Evolutionary conservation across 75 land plant species (phyloP), one percentile per base, ranked within the genome.

Genomic region (Picea sitchensis): DNA sequence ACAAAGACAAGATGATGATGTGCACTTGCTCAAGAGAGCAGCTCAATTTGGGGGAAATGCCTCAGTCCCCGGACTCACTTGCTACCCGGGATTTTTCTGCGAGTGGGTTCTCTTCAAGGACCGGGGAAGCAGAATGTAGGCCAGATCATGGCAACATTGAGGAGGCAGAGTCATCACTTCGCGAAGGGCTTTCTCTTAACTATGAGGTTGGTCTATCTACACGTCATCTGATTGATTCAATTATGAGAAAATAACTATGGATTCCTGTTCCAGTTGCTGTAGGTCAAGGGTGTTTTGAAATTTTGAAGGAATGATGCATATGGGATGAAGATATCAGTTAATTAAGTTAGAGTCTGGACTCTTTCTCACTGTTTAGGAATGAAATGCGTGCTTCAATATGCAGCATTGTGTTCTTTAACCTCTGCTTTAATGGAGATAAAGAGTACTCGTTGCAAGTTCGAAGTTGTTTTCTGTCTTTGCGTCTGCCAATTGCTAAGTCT

Each of bases 141-240:
- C 85, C 79, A 18, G 94, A 91, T 61, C 84, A 81, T 47, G 87
- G 91, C 63, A 93, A 90, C 83, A 93, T 95, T 81, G 94, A 93
- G 78, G 98, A 93, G 68, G 98, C 96, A 12, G 98, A 95, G 73
- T 90, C 94, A 34, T 93, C 96, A 38, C 94, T 95, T 34, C 94
- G 96, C 58, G 96, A 91, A 76, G 93, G 92, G 58, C 86, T 88
- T 20, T 88, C 86, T 68, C 79, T 95, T 32, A 95, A 95, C 76
- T 90, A 93, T 81, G 98, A 95, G 98, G 98, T 91, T 79, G 26
- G 68, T 31, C 30, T 11, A 38, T 74, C 61, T 59, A 77, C 15
- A 21, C 26, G 59, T 14, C 18, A 30, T 62, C 41, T 13, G 44
- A 38, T 41, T 71, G 26, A 41, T 71, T 41, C 51, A 71, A 41